These are phyloP conservation scores for Pleodorina starrii DNA, from an alignment of 139 green algal genomes.

Conservation along the genomic window DNA sequence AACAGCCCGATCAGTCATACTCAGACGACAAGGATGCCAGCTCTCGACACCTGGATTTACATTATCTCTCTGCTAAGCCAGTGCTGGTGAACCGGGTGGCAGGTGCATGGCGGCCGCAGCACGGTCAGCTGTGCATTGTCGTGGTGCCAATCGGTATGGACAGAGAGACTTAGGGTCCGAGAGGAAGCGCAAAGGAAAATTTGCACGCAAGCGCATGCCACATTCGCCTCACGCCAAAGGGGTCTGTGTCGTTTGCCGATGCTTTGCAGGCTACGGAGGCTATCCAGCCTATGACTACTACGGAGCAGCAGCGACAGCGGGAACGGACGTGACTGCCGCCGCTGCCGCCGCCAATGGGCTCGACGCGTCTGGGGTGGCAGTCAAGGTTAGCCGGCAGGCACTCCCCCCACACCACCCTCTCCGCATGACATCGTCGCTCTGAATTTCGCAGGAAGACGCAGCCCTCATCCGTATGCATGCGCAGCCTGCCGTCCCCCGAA, in stretches of 20 bases:
- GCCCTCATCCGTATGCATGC: neutral
- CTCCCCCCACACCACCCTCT: neutral
- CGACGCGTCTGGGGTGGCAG: neutral
- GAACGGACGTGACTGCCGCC: neutral
- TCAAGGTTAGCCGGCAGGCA: neutral
- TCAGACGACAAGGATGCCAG: too few relatives aligned
- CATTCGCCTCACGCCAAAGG: neutral
- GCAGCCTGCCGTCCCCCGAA: neutral
- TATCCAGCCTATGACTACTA: slow-evolving; percentile 45
- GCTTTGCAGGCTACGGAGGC: slow-evolving; percentile 41
- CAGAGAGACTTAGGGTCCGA: neutral
- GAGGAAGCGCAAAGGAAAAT: neutral
- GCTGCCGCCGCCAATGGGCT: neutral
- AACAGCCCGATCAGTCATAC: too few relatives aligned
- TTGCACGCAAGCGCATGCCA: too few relatives aligned
- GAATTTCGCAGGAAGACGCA: slow-evolving; percentile 1
- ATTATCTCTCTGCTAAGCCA: too few relatives aligned
- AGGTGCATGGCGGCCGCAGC: neutral
- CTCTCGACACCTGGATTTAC: too few relatives aligned
- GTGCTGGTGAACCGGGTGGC: too few relatives aligned
- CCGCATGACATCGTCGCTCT: neutral
- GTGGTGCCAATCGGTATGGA: slow-evolving; percentile 26
- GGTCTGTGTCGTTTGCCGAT: neutral
- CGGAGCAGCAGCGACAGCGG: slow-evolving; percentile 24
- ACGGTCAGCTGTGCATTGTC: neutral